Evolutionary conservation across 257 asterid species (phyloP), one percentile per base, ranked within the genome.

Genomic region (Ballota nigra): DNA sequence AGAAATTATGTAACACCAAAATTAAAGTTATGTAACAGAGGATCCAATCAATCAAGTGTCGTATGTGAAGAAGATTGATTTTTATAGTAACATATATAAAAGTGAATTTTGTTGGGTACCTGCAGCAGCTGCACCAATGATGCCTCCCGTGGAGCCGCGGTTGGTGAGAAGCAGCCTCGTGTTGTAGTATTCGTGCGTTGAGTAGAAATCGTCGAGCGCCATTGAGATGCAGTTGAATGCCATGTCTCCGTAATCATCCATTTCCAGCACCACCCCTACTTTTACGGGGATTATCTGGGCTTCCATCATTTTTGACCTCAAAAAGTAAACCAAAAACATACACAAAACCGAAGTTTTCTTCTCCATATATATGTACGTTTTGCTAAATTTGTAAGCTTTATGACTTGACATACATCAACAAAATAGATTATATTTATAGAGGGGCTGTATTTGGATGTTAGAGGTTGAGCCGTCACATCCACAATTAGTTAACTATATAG

Each of bases 141-240:
- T 71, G 18, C 69, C 76, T 7, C 11, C 34, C 13, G 69, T 72
- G 40, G 87, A 79, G 68, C 81, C 82, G 23, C 83, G 63, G 36
- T 0, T 34, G 57, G 62, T 38, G 34, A 83, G 38, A 18, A 58
- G 59, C 36, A 81, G 5, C 40, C 82, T 69, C 9, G 88, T 79
- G 10, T 53, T 67, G 9, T 72, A 79, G 16, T 36, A 41, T 52
- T 57, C 41, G 68, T 78, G 49, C 18, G 78, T 18, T 2, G 74
- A 56, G 33, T 87, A 87, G 57, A 87, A 85, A 40, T 87, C 92
- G 0, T 82, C 69, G 8, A 85, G 60, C 1, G 90, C 92, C 85
- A 85, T 80, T 0, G 90, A 71, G 4, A 87, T 75, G 55, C 88
- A 85, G 80, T 77, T 79, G 47, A 76, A n/a, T 2, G 74, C 80